Conservation (phyloP, 495 filamentous ascomycete genomes). For the Penicillium canescens region DNA sequence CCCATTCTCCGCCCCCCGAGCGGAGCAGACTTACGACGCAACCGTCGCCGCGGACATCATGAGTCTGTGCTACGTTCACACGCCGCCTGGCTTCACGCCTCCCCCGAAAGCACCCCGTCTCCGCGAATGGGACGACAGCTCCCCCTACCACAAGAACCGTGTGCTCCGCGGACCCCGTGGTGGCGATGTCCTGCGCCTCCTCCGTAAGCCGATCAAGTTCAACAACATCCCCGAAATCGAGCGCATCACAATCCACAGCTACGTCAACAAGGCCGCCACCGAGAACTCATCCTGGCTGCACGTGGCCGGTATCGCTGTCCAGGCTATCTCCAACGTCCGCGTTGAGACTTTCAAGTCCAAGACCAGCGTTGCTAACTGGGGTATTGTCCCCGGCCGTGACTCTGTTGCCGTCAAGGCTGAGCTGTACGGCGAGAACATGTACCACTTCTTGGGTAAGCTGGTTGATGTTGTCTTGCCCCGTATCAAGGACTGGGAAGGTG, state of each 20-base stretch:
- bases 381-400: slow-evolving; percentile 51
- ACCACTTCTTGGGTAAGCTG: slow-evolving; percentile 81
- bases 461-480: slow-evolving; percentile 87
- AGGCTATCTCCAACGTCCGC: slow-evolving; percentile 81
- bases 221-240: slow-evolving; percentile 80
- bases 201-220: slow-evolving; percentile 78
- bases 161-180: slow-evolving; percentile 81
- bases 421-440: slow-evolving; percentile 75
- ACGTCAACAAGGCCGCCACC: slow-evolving; percentile 60
- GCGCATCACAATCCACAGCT: slow-evolving; percentile 77
- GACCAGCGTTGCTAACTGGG: slow-evolving; percentile 65
- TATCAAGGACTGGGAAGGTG: slow-evolving; percentile 92
- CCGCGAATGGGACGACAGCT: slow-evolving; percentile 83
- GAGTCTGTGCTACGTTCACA: slow-evolving; percentile 82
- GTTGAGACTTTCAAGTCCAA: slow-evolving; percentile 67
- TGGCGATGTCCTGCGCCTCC: slow-evolving; percentile 61
- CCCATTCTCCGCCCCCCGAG: slow-evolving; percentile 84
- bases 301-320: slow-evolving; percentile 77
- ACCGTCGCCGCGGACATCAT: slow-evolving; percentile 89
- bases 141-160: slow-evolving; percentile 91
- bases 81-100: slow-evolving; percentile 68
- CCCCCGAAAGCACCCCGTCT: slow-evolving; percentile 67
- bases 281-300: slow-evolving; percentile 69
- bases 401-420: slow-evolving; percentile 65
- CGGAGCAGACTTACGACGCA: slow-evolving; percentile 85